Evolutionary conservation across 73 alveolate species (phyloP), one percentile per base, ranked within the genome.

Genomic region (Uronychia setigera): DNA sequence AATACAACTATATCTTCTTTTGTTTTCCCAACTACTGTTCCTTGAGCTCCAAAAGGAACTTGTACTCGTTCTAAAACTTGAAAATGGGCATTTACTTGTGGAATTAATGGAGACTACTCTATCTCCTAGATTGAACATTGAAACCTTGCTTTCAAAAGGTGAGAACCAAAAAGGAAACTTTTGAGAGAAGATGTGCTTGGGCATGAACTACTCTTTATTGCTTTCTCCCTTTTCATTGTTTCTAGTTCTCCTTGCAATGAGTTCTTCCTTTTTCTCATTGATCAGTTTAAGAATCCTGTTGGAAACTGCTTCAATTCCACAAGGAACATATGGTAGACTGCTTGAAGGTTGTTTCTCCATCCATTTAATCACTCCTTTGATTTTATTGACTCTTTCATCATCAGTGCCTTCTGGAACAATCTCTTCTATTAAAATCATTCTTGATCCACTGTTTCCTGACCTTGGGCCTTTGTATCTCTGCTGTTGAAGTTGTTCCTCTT

Each of bases 21-120:
- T 0, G 94, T 88, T 27, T 84, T 46, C 26, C 94, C 93, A 1
- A 87, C 90, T 5, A 91, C 93, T 14, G 96, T 91, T 31, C 96
- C 96, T 78, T 83, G 31, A 29, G 27, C 60, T 0, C 94, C 96
- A 74, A 91, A 91, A 0, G 96, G 96, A 1, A 91, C 81, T 35
- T 87, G 86, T 34, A 78, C 85, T 58, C 91, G 76, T 32, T 46
- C 67, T 46, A 46, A 46, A 46, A 46, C 19, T 11, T 46, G 67
- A 46, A 19, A 46, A 46, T 11, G n/a, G n/a, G 67, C 19, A 5
- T 46, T 46, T 46, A 46, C n/a, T n/a, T n/a, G 76, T 19, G 13
- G 94, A 76, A 67, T 87, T 81, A 9, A 91, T 35, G 33, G 59
- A 87, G 80, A 88, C 80, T 26, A 91, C 94, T 60, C 96, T 59